A percentile compares a stretch with the other conserved stretches of the same genome.
These are phyloP conservation scores for Odontarrhena argentea DNA, from an alignment of 345 rosid species.

Conservation along the genomic window DNA sequence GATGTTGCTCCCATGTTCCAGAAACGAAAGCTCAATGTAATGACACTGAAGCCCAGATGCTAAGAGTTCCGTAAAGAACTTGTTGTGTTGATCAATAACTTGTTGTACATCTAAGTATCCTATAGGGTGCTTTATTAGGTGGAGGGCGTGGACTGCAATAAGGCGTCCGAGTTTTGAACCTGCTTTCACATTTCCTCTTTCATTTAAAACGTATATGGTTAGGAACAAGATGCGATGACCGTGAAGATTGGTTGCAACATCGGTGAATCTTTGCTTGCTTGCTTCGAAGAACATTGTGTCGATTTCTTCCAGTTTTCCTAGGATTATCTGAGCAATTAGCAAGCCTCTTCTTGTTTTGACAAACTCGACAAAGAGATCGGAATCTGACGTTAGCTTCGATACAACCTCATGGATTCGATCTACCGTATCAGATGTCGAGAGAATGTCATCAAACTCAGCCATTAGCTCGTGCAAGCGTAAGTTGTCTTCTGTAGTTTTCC, in stretches of 20 bases:
- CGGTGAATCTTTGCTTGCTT: not conserved
- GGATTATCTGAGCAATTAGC: constrained; percentile 5
- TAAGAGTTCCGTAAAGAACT: not conserved
- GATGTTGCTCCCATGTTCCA: not conserved
- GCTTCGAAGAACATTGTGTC: not conserved
- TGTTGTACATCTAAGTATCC: not conserved
- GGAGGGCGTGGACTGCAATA: not conserved
- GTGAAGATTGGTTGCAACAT: not conserved
- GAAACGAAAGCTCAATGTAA: constrained; percentile 26
- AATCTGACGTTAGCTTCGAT: not conserved
- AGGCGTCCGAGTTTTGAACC: not conserved
- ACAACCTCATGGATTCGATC: not conserved
- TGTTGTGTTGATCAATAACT: not conserved
- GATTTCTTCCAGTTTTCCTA: constrained; percentile 10
- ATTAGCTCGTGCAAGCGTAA: not conserved
- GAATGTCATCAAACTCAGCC: constrained; percentile 7
- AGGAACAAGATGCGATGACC: not conserved
- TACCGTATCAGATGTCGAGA: not conserved
- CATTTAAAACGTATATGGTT: not conserved
- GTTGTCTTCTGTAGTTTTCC: not conserved
- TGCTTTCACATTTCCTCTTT: not conserved
- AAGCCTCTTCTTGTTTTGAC: constrained; percentile 3
- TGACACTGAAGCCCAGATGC: not conserved
- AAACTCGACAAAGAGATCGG: constrained; percentile 1
- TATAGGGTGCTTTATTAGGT: not conserved